Conservation (phyloP, 306 rosid species). For the Echinosophora koreensis region DNA sequence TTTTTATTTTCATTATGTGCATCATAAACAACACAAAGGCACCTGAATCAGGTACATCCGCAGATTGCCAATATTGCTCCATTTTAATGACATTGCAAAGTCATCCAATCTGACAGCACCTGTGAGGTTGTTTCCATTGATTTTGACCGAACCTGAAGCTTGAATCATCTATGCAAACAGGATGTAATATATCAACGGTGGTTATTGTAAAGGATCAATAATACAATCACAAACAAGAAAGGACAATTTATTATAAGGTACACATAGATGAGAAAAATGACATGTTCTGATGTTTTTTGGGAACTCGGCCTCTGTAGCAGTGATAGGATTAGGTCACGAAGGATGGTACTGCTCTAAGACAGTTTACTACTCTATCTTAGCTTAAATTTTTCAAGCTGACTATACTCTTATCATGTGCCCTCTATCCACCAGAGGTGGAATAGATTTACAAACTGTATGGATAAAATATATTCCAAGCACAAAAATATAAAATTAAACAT, state of each 20-base stretch:
- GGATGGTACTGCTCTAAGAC: background rate
- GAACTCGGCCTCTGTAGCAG: background rate
- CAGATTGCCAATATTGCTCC: slow-evolving; percentile 88
- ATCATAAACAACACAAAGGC: slow-evolving; percentile 6
- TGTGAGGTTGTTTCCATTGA: slow-evolving; percentile 76
- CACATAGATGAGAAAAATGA: background rate
- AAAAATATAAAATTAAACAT: background rate
- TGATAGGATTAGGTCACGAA: background rate
- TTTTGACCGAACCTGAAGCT: slow-evolving; percentile 66
- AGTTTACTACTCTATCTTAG: background rate
- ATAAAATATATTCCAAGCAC: background rate
- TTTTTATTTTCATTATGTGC: background rate
- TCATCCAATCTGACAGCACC: slow-evolving; percentile 67
- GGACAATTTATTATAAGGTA: background rate
- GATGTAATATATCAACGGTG: slow-evolving; percentile 6
- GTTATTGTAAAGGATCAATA: slow-evolving; percentile 24
- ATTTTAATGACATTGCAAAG: slow-evolving; percentile 81
- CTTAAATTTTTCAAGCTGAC: background rate
- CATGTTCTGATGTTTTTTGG: background rate
- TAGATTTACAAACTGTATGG: background rate
- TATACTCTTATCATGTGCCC: background rate
- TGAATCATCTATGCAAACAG: slow-evolving; percentile 65
- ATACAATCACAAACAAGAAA: slow-evolving; percentile 5
- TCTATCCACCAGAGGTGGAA: slow-evolving; percentile 4
- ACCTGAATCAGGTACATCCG: slow-evolving; percentile 87